A percentile compares a stretch with the other conserved stretches of the same genome.
These are phyloP conservation scores for Scheffersomyces segobiensis DNA, from an alignment of 1,139 yeast species.

Conservation along the genomic window DNA sequence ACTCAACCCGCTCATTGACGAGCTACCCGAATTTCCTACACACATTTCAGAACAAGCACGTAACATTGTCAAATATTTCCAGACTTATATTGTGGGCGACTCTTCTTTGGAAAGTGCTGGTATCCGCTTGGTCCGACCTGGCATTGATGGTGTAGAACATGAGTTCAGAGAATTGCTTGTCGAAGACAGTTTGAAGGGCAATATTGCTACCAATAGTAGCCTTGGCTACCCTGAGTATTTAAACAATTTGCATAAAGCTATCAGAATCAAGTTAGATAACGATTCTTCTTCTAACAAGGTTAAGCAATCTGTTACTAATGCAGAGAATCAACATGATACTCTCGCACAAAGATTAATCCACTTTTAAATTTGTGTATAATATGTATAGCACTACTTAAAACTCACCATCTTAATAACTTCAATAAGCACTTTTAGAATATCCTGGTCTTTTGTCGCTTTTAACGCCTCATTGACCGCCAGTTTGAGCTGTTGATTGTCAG, in stretches of 20 bases:
- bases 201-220: conserved; percentile 37
- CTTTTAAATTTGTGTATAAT: conserved; percentile 18
- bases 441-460: conserved; percentile 14
- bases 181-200: conserved; percentile 59
- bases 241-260: conserved; percentile 59
- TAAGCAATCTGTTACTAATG: conserved; percentile 30
- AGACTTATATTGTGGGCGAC: conserved; percentile 39
- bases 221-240: conserved; percentile 62
- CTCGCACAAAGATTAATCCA: conserved; percentile 44
- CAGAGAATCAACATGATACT: conserved; percentile 29
- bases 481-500: conserved; percentile 17
- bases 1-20: conserved; percentile 53
- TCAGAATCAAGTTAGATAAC: conserved; percentile 53
- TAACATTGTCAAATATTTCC: conserved; percentile 55
- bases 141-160: conserved; percentile 60
- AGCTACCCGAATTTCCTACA: conserved; percentile 71
- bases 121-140: conserved; percentile 64
- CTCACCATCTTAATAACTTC: conserved; percentile 22
- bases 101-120: conserved; percentile 35
- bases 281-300: conserved; percentile 38
- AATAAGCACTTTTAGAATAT: conserved; percentile 17
- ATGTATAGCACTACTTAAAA: conserved; percentile 8
- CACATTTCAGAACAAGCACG: conserved; percentile 70
- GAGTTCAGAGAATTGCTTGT: conserved; percentile 62
- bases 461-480: conserved; percentile 17